Conservation (phyloP, 208 protist genomes). For the Trichomonas gallinae region DNA sequence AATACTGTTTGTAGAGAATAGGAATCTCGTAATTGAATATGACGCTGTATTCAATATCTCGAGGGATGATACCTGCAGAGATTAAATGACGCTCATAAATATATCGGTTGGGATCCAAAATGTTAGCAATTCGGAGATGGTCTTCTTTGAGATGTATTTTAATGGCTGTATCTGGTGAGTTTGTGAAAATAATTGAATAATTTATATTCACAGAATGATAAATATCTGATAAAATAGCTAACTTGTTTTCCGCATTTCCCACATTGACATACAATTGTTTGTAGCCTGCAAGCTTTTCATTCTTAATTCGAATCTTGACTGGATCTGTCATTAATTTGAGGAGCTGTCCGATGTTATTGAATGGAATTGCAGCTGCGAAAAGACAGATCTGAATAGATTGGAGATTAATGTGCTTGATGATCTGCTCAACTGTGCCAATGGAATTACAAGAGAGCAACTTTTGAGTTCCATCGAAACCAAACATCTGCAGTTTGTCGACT, state of each 20-base stretch:
- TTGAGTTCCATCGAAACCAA: constrained; percentile 96
- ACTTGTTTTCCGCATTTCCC: constrained; percentile 84
- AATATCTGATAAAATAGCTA: constrained; percentile 80
- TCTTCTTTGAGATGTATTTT: constrained; percentile 63
- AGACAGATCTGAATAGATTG: constrained; percentile 60
- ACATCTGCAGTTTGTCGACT: constrained; percentile 61
- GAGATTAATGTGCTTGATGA: constrained; percentile 73
- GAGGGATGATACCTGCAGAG: constrained; percentile 78
- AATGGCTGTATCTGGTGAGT: constrained; percentile 89
- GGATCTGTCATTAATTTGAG: constrained; percentile 74
- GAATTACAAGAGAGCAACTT: constrained; percentile 92
- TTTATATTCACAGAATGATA: constrained; percentile 67
- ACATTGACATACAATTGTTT: constrained; percentile 95
- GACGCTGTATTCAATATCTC: constrained; percentile 75
- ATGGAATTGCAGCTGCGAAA: constrained; percentile 60
- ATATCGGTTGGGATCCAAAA: constrained; percentile 81
- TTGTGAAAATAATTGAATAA: constrained; percentile 86
- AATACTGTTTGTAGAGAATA: constrained; percentile 47
- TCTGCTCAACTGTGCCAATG: constrained; percentile 93
- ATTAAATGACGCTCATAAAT: constrained; percentile 97
- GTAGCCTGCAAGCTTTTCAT: constrained; percentile 92
- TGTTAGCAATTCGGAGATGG: constrained; percentile 79
- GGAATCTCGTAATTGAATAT: constrained; percentile 96
- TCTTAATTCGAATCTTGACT: constrained; percentile 90
- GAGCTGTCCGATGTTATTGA: constrained; percentile 70